Evolutionary conservation across 1,284 basidiomycete genomes (phyloP), one percentile per base, ranked within the genome.

Genomic region (Ganoderma leucocontextum): DNA sequence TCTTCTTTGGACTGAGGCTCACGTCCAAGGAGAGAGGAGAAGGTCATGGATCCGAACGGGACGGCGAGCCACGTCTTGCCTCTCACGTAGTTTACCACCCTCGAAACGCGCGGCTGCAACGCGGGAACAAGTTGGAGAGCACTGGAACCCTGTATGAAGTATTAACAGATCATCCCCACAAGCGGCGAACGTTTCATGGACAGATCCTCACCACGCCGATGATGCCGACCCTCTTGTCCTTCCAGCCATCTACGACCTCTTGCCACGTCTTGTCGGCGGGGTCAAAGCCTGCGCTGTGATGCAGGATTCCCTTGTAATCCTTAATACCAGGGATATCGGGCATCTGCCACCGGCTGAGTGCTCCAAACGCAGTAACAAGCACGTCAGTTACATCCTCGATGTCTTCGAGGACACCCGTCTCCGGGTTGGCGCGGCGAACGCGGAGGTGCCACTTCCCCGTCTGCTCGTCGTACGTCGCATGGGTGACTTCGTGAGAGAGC

Each of bases 101-200:
- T 82, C 62, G 79, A 77, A 6, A 89, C 88, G 66, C 81, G 82
- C 1, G 86, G 83, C 71, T 89, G 88, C 12, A 91, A 77, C 1
- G 87, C 83, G 0, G 89, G 83, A 0, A 91, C 86, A 15, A 90
- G 84, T 73, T 91, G 90, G 33, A 91, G 83, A 1, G 86, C 88
- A n/a, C 87, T 88, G 0, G 89, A 89, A 1, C 90, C 89, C 88
- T 89, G 22, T 52, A 52, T 25, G 47, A 49, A 29, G 13, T 57
- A 39, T 63, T 25, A 57, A 25, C 39, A 42, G 9, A 38, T 13
- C 22, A 22, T 52, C 22, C 22, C 22, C 47, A 22, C 12, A 10
- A 9, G 36, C 47, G 15, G 35, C 15, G 29, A 25, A 25, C 36
- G 41, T 10, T 33, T 42, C 36, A 2, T 39, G 22, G 36, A 17